Evolutionary conservation across 768 basidiomycete species (phyloP), one percentile per base, ranked within the genome.

Genomic region (Solioccasus polychromus): DNA sequence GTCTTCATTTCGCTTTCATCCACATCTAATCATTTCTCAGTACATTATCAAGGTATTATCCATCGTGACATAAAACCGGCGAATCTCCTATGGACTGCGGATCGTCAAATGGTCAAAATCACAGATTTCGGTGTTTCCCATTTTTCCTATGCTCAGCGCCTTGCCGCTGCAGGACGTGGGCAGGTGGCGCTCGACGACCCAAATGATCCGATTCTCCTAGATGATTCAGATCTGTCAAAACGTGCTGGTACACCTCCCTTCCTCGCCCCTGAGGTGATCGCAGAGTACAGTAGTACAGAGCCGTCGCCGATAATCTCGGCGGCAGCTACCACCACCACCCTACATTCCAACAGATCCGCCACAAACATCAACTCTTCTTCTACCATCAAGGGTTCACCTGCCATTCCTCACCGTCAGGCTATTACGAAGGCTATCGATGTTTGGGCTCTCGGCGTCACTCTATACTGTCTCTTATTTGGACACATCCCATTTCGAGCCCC

Each of bases 1-100:
- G 44, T 44, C 47, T 41, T 39, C 44, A 29, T 46, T 24, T 32
- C 47, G 42, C 34, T 44, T 23, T 20, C 38, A 10, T 30, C 37
- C 31, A 6, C 36, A 36, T 35, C 57, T 49, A 28, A 42, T 42
- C 45, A n/a, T 14, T 24, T 3, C 32, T 10, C 60, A 98, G 95
- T 99, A 2, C 96, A 99, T 63, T 81, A 87, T 59, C 93, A 98
- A 61, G 96, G 95, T 19, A 98, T 99, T 66, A 97, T 99, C 39
- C 96, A 99, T 69, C 90, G 96, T 46, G 96, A 99, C 70, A 98
- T 99, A 72, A 99, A 99, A 63, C 96, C 96, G 22, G 91, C 93
- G 36, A 99, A 99, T 67, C 82, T 99, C 19, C 77, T 99, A 23
- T 92, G 90, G 83, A 87, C 88, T 3, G 76, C 77, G 22, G 88